Evolutionary conservation across 768 basidiomycete species (phyloP).

Genomic region (Mycena polygramma): DNA sequence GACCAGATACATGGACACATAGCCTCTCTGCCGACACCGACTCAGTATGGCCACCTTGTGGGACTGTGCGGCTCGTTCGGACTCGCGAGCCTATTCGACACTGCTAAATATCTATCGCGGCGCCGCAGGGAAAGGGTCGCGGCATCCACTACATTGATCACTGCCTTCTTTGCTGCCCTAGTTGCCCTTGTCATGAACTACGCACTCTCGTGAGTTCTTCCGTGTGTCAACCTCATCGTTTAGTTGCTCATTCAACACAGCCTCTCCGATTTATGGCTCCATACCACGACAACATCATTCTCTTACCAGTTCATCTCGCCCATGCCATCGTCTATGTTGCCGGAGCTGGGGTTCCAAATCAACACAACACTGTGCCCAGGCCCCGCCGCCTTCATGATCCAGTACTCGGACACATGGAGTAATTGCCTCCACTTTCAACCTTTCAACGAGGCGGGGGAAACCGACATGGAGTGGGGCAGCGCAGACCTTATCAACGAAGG

Average conservation of each 20-base stretch:
- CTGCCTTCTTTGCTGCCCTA: neutral
- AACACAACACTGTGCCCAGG: conserved; percentile 21
- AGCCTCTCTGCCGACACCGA: conserved; percentile 20
- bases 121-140: conserved; percentile 11
- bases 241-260: too few species aligned
- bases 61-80: conserved; percentile 26
- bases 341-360: conserved; percentile 1
- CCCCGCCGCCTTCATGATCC: neutral
- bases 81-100: conserved; percentile 1
- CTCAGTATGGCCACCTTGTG: conserved; percentile 23
- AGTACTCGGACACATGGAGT: neutral
- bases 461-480: neutral
- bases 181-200: conserved; percentile 10
- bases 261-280: too few species aligned
- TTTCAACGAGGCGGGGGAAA: neutral
- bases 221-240: too few species aligned
- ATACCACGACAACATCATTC: too few species aligned
- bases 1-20: conserved; percentile 8
- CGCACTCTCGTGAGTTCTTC: conserved; percentile 21
- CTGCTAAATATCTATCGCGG: conserved; percentile 13
- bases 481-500: conserved; percentile 1
- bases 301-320: neutral
- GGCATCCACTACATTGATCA: neutral
- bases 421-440: conserved; percentile 12
- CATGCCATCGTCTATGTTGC: neutral